These are phyloP conservation scores for Colletotrichum limetticola DNA, from an alignment of 2,329 filamentous ascomycete species.

Conservation along the genomic window DNA sequence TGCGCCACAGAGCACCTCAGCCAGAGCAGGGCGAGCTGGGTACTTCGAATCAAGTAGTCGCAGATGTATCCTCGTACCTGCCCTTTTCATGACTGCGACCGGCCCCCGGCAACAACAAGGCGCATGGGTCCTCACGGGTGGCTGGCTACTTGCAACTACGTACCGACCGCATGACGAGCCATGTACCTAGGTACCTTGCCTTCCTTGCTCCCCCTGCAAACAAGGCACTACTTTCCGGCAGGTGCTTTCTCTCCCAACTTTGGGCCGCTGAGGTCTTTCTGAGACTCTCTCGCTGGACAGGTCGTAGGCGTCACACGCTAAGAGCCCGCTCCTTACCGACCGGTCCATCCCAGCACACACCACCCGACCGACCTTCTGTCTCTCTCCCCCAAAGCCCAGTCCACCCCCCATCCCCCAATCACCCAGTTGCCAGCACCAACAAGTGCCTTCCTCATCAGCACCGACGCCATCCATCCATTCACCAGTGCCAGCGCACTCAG, in stretches of 20 bases:
- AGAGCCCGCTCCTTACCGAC: conserved; percentile 20
- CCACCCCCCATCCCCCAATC: neutral
- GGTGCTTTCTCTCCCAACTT: conserved; percentile 10
- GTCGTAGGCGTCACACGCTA: conserved; percentile 28
- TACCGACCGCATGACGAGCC: neutral
- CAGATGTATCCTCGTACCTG: neutral
- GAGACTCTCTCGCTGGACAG: conserved; percentile 21
- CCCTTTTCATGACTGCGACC: neutral
- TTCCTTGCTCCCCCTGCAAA: conserved; percentile 5
- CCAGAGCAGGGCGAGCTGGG: neutral
- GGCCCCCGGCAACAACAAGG: neutral
- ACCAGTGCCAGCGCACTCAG: conserved; percentile 27
- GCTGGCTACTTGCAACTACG: neutral
- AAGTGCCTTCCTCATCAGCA: conserved; percentile 10
- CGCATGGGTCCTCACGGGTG: neutral
- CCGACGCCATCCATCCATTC: neutral
- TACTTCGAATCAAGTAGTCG: neutral
- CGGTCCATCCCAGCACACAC: conserved; percentile 28
- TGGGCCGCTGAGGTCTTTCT: conserved; percentile 22
- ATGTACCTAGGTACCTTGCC: neutral
- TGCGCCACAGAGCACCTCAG: neutral
- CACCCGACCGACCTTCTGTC: neutral
- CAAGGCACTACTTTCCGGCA: conserved; percentile 23
- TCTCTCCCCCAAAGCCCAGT: neutral
- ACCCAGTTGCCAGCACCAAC: conserved; percentile 2